A percentile compares a stretch with the other conserved stretches of the same genome.
phyloP scores from a whole-genome alignment of 306 rosid genomes.

The Medicago ruthenica region DNA sequence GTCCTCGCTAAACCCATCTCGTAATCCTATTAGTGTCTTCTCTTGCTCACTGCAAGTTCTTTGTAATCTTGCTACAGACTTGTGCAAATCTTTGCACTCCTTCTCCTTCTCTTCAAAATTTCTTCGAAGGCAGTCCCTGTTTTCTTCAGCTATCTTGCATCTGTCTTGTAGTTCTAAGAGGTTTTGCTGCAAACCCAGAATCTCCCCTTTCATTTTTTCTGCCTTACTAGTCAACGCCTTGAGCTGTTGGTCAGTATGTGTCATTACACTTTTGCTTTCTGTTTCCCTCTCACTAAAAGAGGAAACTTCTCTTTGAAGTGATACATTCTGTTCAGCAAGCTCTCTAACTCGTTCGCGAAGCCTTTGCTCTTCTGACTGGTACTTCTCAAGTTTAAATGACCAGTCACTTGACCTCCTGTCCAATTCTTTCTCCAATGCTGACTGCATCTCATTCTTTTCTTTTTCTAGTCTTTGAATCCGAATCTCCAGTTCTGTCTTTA shows the following conservation, averaged over 20 bases:
- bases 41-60: slow-evolving; percentile 93
- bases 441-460: slow-evolving; percentile 89
- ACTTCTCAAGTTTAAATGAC: slow-evolving; percentile 90
- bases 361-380: slow-evolving; percentile 84
- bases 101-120: slow-evolving; percentile 79
- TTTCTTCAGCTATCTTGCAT: slow-evolving; percentile 64
- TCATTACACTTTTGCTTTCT: slow-evolving; percentile 59
- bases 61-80: slow-evolving; percentile 71
- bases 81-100: slow-evolving; percentile 84
- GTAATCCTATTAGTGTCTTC: slow-evolving; percentile 78
- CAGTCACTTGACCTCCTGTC: slow-evolving; percentile 98
- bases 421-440: slow-evolving; percentile 83
- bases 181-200: slow-evolving; percentile 59
- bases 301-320: slow-evolving; percentile 90
- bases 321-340: slow-evolving; percentile 97
- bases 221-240: slow-evolving; percentile 58
- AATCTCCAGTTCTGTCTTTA: slow-evolving; percentile 66
- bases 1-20: slow-evolving; percentile 62
- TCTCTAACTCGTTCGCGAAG: slow-evolving; percentile 96
- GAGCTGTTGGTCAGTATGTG: slow-evolving; percentile 65
- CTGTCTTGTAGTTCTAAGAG: slow-evolving; percentile 70
- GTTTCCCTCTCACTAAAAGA: slow-evolving; percentile 71
- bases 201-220: slow-evolving; percentile 65
- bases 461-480: slow-evolving; percentile 71
- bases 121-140: slow-evolving; percentile 57